Evolutionary conservation across 2,329 filamentous ascomycete genomes (phyloP).

Genomic region (Paecilomyces sp.): DNA sequence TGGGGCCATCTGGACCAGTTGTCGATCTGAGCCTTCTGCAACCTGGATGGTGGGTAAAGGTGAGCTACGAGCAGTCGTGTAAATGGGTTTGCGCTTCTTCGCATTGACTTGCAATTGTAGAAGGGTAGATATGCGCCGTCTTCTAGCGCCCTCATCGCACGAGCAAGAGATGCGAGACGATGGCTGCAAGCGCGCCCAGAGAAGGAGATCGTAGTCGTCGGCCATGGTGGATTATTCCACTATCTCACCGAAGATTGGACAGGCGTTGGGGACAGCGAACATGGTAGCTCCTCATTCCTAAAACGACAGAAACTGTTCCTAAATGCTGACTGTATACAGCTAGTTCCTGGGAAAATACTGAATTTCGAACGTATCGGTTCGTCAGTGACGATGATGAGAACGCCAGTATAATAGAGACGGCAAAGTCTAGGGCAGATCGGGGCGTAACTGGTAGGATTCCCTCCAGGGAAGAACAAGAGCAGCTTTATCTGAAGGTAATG

Average conservation of each 20-base stretch:
- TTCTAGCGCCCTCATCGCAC: conserved; percentile 5
- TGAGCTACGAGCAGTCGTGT: background rate
- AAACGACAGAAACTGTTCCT: background rate
- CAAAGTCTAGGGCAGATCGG: conserved; percentile 4
- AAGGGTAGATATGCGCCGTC: conserved; percentile 5
- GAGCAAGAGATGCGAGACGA: conserved; percentile 5
- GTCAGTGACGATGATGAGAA: conserved; percentile 2
- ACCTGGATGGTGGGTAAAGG: conserved; percentile 6
- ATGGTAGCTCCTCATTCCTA: conserved; percentile 3
- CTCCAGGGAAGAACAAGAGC: conserved; percentile 4
- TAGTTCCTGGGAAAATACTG: conserved; percentile 7
- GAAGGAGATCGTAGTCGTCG: conserved; percentile 10
- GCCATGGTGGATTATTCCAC: conserved; percentile 11
- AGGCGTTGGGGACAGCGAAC: conserved; percentile 6
- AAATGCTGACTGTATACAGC: conserved; percentile 1
- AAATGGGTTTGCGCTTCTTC: background rate
- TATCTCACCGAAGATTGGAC: conserved; percentile 12
- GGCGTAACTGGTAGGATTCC: conserved; percentile 4
- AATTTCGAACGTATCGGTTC: conserved; percentile 8
- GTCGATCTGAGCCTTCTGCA: conserved; percentile 5
- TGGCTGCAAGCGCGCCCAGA: conserved; percentile 10
- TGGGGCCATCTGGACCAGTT: background rate
- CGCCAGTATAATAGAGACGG: conserved; percentile 6
- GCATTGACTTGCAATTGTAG: background rate
- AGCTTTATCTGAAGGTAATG: conserved; percentile 6